These are phyloP conservation scores for Aspergillus sp. DNA, from an alignment of 2,329 filamentous ascomycete species.

Conservation along the genomic window DNA sequence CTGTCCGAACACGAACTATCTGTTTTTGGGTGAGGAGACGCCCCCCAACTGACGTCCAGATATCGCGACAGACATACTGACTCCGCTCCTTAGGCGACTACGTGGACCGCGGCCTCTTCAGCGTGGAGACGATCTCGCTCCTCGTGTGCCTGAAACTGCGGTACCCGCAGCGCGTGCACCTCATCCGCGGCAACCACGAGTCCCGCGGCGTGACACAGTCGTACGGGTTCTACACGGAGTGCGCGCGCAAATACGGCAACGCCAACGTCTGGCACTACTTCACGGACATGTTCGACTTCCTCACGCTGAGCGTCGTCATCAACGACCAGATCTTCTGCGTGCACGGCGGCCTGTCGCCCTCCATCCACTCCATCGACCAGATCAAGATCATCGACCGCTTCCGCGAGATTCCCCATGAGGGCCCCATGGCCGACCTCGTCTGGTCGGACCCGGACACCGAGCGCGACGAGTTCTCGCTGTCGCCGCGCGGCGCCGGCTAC, in stretches of 20 bases:
- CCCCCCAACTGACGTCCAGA: neutral
- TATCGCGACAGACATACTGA: neutral
- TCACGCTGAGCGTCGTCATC: constrained; percentile 95
- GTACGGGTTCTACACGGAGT: constrained; percentile 99
- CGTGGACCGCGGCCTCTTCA: constrained; percentile 97
- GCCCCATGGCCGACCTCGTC: constrained; percentile 98
- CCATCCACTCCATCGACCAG: constrained; percentile 97
- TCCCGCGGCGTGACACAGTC: constrained; percentile 97
- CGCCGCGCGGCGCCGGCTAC: constrained; percentile 89
- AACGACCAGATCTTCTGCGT: constrained; percentile 99
- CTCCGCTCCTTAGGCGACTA: constrained; percentile 71
- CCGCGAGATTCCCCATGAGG: constrained; percentile 96
- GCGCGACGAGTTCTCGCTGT: constrained; percentile 92
- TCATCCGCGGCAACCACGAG: constrained; percentile 98
- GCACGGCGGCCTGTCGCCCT: constrained; percentile 84
- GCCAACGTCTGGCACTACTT: constrained; percentile 99
- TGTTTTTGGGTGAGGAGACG: constrained; percentile 74
- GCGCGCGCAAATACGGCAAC: constrained; percentile 95
- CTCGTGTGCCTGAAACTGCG: constrained; percentile 95
- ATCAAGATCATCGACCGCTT: constrained; percentile 99
- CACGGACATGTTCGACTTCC: constrained; percentile 99
- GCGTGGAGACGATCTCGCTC: constrained; percentile 96
- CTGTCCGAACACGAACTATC: constrained; percentile 96
- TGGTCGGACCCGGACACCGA: constrained; percentile 99
- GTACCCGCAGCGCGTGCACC: constrained; percentile 91